phyloP scores from a whole-genome alignment of 306 rosid genomes.

The Cucurbita moschata region DNA sequence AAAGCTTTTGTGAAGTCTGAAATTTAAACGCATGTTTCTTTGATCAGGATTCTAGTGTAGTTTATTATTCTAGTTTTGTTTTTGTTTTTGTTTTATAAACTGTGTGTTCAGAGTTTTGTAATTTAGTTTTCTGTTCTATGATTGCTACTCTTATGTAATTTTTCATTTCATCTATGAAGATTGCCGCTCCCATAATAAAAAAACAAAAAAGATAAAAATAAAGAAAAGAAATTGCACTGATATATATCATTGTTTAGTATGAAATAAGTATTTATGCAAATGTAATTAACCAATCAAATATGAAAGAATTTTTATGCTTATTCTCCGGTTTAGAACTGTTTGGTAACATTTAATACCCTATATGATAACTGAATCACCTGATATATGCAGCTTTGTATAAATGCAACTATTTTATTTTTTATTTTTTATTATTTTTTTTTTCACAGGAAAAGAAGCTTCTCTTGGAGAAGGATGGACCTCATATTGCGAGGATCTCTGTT shows the following conservation, averaged over 20 bases:
- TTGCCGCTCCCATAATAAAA: background rate
- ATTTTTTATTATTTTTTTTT: background rate
- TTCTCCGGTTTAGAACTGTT: background rate
- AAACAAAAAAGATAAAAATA: background rate
- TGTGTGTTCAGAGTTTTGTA: background rate
- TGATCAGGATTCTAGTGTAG: background rate
- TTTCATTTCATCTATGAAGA: background rate
- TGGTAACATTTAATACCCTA: background rate
- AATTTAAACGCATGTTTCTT: background rate
- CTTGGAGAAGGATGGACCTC: conserved; percentile 72
- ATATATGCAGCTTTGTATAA: background rate
- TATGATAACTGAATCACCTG: background rate
- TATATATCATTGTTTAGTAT: background rate
- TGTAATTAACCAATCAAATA: background rate
- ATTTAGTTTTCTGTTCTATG: background rate
- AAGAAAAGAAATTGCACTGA: background rate
- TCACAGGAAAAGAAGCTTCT: conserved; percentile 79
- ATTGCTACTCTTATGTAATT: background rate
- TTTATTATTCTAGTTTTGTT: background rate
- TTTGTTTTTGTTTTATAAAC: background rate
- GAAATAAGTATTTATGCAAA: background rate
- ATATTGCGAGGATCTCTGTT: conserved; percentile 67
- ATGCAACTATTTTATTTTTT: background rate
- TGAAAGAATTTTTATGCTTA: background rate
- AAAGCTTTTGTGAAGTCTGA: too few species aligned